Evolutionary conservation across 2,329 filamentous ascomycete species (phyloP), one percentile per base, ranked within the genome.

Genomic region (Claviceps paspali): DNA sequence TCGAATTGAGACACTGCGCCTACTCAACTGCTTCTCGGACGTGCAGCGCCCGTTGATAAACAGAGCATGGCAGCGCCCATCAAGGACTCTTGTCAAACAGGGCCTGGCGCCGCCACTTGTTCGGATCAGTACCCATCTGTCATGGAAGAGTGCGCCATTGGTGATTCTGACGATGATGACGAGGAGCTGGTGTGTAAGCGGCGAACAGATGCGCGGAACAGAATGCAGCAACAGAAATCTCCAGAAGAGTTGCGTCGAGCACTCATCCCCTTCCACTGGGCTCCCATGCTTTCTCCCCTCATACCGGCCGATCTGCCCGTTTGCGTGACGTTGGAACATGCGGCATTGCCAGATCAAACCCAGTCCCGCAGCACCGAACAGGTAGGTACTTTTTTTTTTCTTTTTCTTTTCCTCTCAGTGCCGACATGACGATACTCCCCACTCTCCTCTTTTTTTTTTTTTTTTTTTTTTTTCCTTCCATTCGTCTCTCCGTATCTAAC

Each of bases 231-330:
- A 19, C 37, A 38, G 23, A 39, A 40, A 24, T 42, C 37, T n/a
- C 40, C 40, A 6, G 31, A 38, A 26, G 41, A 38, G n/a, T 37
- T 41, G 8, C 36, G 38, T 18, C 36, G 33, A 41, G 61, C 67
- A 42, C 47, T 66, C 27, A 51, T 68, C 33, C 66, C 63, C 8
- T 76, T 79, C 48, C 65, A 72, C 35, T 72, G 49, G 72, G 82
- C 50, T 76, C 84, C 19, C 6, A 56, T 55, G 52, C 51, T 82
- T n/a, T 75, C 82, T 36, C 72, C 81, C 21, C 67, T 95, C 35
- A 82, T 73, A 29, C 57, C 71, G 33, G 70, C 69, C 19, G 77
- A 85, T 48, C 54, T 79, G 34, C 73, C 79, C 23, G 73, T 70
- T 6, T 71, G 68, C 44, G 23, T 37, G 12, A 17, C 33, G 11